Conservation (phyloP, 208 protist species). For the Giardia duodenalis region DNA sequence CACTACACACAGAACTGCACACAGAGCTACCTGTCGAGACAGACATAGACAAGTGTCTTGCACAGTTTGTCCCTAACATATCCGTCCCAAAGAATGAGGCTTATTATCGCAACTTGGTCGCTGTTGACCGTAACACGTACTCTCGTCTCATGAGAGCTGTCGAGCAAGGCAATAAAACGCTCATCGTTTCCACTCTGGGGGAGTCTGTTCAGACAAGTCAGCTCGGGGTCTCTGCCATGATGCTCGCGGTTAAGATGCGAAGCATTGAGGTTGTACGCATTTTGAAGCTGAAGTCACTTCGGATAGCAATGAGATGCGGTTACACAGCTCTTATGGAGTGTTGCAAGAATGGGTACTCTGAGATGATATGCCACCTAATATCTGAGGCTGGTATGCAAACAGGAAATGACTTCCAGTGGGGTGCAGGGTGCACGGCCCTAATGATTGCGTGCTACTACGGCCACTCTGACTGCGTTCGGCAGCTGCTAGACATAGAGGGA, state of each 20-base stretch:
- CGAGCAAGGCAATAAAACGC: background rate
- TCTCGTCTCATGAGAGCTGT: background rate
- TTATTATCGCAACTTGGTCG: no score
- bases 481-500: background rate
- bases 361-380: background rate
- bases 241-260: background rate
- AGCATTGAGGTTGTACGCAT: background rate
- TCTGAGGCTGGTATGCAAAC: background rate
- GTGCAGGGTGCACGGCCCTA: background rate
- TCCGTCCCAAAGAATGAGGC: no score
- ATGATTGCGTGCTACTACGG: background rate
- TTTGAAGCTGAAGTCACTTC: background rate
- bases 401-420: background rate
- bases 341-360: background rate
- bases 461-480: background rate
- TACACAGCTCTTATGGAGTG: background rate
- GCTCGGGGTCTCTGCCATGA: background rate
- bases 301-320: background rate
- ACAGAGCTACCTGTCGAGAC: no score
- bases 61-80: no score
- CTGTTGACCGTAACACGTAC: background rate
- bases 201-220: background rate
- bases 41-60: no score
- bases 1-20: no score
- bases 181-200: background rate